Percentiles rank a stretch among this genome's conserved stretches.
These are phyloP conservation scores for Candida coleopterorum DNA, from an alignment of 805 yeast species.

Conservation along the genomic window DNA sequence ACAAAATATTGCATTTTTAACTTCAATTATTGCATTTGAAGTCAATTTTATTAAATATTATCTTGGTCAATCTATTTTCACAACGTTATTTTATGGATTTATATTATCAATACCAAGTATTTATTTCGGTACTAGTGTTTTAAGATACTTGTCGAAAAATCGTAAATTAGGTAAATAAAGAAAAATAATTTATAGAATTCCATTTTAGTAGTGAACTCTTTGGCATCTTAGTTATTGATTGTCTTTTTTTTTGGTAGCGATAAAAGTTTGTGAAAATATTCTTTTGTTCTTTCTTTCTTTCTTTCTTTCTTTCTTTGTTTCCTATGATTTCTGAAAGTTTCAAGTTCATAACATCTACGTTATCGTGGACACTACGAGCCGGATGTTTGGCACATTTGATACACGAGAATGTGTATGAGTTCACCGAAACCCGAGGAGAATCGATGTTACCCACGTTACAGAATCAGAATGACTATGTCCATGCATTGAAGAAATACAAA, in stretches of 20 bases:
- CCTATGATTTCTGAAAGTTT: conserved; percentile 16
- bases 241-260: not conserved
- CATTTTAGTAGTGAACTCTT: too few species aligned
- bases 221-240: too few species aligned
- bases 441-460: conserved; percentile 92
- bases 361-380: conserved; percentile 53
- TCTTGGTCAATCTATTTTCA: conserved; percentile 55
- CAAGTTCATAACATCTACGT: conserved; percentile 26
- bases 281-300: too few species aligned
- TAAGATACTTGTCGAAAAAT: conserved; percentile 41
- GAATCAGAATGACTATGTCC: conserved; percentile 71
- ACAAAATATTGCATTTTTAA: conserved; percentile 42
- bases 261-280: too few species aligned
- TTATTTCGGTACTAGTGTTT: conserved; percentile 61
- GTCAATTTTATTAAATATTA: conserved; percentile 53
- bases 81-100: conserved; percentile 45
- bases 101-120: conserved; percentile 51
- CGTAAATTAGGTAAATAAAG: conserved; percentile 22
- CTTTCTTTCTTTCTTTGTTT: too few species aligned
- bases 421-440: conserved; percentile 83
- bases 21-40: conserved; percentile 48
- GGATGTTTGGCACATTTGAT: conserved; percentile 65
- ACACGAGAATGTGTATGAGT: conserved; percentile 64
- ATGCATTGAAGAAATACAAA: conserved; percentile 60
- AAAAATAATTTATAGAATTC: too few species aligned